These are phyloP conservation scores for Fusarium tricinctum DNA, from an alignment of 2,329 filamentous ascomycete genomes.

Conservation along the genomic window DNA sequence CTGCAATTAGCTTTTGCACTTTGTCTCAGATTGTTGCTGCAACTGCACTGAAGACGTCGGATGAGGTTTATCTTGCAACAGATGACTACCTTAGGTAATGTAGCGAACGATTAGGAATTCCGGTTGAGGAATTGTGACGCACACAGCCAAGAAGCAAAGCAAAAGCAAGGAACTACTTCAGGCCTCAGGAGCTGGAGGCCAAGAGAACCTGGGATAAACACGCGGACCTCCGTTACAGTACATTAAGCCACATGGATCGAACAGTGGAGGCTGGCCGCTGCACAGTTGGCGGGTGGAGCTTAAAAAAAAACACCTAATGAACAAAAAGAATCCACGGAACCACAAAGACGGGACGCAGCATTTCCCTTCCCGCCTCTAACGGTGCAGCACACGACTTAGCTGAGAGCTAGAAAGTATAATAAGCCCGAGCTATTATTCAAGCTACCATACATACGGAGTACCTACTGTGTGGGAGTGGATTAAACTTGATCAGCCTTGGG, in stretches of 20 bases:
- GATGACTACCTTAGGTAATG: neutral
- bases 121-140: constrained; percentile 9
- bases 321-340: constrained; percentile 10
- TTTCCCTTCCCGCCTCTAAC: constrained; percentile 21
- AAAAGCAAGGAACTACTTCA: neutral
- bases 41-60: constrained; percentile 20
- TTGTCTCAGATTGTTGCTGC: constrained; percentile 33
- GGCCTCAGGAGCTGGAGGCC: neutral
- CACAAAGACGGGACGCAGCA: constrained; percentile 34
- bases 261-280: constrained; percentile 20
- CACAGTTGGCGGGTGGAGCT: constrained; percentile 27
- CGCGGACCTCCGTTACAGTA: constrained; percentile 8
- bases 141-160: constrained; percentile 1
- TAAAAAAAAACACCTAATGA: neutral
- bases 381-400: constrained; percentile 9
- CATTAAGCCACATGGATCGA: neutral
- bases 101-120: constrained; percentile 1
- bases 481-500: constrained; percentile 42
- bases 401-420: neutral
- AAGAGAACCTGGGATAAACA: neutral
- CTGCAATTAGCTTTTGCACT: constrained; percentile 14
- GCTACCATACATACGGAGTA: too few relatives aligned
- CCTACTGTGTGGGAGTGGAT: constrained; percentile 17
- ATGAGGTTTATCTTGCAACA: constrained; percentile 20
- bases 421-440: too few relatives aligned